Conservation (phyloP, 768 basidiomycete species). For the Mrakia hoshinonis region DNA sequence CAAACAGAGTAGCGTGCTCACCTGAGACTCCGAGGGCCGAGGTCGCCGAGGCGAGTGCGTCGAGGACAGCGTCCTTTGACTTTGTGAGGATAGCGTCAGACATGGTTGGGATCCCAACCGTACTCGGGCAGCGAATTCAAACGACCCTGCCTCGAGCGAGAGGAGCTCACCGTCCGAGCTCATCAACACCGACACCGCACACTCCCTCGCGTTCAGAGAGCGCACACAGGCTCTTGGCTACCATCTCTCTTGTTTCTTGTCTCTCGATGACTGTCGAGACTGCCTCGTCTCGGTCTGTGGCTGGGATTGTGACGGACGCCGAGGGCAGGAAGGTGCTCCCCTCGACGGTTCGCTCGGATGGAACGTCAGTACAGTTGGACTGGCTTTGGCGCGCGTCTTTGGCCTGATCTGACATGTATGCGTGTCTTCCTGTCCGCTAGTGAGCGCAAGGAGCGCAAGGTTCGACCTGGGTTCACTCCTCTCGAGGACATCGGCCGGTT, state of each 20-base stretch:
- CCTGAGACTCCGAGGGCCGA: slow-evolving; percentile 13
- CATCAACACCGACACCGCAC: neutral
- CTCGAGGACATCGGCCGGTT: slow-evolving; percentile 89
- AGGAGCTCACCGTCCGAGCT: neutral
- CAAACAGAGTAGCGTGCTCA: neutral
- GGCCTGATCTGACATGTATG: neutral
- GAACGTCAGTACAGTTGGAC: neutral
- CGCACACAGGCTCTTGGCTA: neutral
- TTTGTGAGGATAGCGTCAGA: slow-evolving; percentile 21
- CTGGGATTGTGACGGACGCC: neutral
- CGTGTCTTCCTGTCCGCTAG: slow-evolving; percentile 43
- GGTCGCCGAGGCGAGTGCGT: slow-evolving; percentile 23
- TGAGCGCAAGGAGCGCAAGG: slow-evolving; percentile 75
- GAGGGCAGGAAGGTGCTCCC: neutral
- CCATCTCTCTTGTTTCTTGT: neutral
- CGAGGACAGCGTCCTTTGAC: slow-evolving; percentile 23
- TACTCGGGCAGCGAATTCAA: neutral
- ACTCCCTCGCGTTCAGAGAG: neutral
- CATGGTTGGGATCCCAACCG: neutral
- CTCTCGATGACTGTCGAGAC: neutral
- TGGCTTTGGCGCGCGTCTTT: neutral
- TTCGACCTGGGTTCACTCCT: slow-evolving; percentile 86
- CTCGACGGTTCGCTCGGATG: neutral
- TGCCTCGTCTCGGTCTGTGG: neutral
- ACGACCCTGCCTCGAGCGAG: neutral